Evolutionary conservation across 192 early-diverging fungal genomes (phyloP).

Genomic region (Allomyces macrogynus): DNA sequence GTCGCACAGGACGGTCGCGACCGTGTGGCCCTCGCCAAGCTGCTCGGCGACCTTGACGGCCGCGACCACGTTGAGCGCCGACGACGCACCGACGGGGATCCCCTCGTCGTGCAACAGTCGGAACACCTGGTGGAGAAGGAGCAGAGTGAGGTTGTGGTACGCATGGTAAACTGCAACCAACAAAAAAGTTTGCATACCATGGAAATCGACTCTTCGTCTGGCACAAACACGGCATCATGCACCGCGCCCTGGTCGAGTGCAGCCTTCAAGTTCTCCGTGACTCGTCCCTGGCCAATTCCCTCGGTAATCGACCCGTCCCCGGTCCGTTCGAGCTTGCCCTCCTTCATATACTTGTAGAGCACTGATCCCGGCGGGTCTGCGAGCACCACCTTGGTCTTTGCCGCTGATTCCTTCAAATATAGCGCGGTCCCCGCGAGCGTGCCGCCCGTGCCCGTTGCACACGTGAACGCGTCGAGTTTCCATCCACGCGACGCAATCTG

Average conservation of each 20-base stretch:
- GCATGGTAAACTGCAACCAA: not conserved
- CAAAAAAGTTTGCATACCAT: constrained; percentile 30
- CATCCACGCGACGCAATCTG: constrained; percentile 41
- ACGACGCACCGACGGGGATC: constrained; percentile 75
- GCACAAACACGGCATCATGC: constrained; percentile 62
- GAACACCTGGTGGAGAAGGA: constrained; percentile 26
- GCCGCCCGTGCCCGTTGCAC: constrained; percentile 81
- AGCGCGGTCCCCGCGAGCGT: constrained; percentile 68
- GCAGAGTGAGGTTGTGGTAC: no score
- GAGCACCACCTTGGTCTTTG: constrained; percentile 54
- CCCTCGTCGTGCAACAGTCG: constrained; percentile 83
- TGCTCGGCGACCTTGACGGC: constrained; percentile 76
- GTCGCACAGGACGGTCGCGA: constrained; percentile 78
- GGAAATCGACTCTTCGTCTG: constrained; percentile 55
- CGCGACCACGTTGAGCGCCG: constrained; percentile 82
- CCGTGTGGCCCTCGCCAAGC: constrained; percentile 50
- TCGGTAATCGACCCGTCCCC: constrained; percentile 76
- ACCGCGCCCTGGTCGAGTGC: constrained; percentile 44
- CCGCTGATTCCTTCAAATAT: constrained; percentile 52
- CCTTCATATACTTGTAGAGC: constrained; percentile 64
- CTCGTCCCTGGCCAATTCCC: constrained; percentile 85
- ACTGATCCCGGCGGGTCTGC: constrained; percentile 89
- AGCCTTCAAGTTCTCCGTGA: constrained; percentile 70
- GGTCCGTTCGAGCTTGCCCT: constrained; percentile 42
- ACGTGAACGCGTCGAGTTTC: constrained; percentile 70